phyloP scores from a whole-genome alignment of 208 protist genomes.

The Porcisia hertigi region DNA sequence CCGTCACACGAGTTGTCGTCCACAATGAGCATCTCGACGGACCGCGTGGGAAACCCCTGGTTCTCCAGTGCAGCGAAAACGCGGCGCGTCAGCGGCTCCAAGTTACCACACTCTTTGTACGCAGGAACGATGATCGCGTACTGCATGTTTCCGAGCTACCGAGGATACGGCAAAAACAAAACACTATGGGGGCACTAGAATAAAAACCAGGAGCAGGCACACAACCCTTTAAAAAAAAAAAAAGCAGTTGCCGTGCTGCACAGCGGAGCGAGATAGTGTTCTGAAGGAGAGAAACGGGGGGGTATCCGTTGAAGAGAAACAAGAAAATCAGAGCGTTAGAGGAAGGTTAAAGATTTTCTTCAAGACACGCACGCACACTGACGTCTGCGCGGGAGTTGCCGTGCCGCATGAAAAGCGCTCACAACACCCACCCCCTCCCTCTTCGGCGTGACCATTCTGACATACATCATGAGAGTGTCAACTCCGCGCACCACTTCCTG shows the following conservation, averaged over 20 bases:
- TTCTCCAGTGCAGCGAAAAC: constrained; percentile 68
- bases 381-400: background rate
- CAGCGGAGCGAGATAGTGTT: background rate
- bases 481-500: background rate
- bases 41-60: constrained; percentile 34
- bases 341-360: no score
- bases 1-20: constrained; percentile 91
- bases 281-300: background rate
- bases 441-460: background rate
- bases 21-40: constrained; percentile 84
- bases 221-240: background rate
- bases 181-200: background rate
- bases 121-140: constrained; percentile 86
- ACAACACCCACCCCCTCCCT: background rate
- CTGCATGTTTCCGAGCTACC: constrained; percentile 15
- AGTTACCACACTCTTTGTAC: constrained; percentile 87
- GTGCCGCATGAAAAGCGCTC: background rate
- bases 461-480: background rate
- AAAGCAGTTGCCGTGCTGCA: background rate
- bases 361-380: background rate
- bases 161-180: background rate
- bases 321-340: background rate
- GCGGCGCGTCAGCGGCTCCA: constrained; percentile 70
- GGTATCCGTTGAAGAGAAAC: no score
- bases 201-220: background rate